A percentile compares a stretch with the other conserved stretches of the same genome.
Evolutionary conservation across 257 asterid species (phyloP).

Genomic region (Fraxinus americana): DNA sequence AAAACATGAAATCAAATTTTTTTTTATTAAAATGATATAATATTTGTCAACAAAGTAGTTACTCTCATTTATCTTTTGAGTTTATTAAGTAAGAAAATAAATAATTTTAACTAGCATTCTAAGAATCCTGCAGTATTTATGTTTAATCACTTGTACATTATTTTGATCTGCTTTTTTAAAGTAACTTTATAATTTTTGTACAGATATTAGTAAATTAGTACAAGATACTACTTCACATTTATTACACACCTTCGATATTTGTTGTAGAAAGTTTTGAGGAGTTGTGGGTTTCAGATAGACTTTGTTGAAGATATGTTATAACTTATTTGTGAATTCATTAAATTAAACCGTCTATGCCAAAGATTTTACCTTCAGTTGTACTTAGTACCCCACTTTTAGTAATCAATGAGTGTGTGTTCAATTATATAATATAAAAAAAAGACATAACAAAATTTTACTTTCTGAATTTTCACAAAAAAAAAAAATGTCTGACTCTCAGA

Average conservation of each 20-base stretch:
- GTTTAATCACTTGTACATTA: too few relatives aligned
- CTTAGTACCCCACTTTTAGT: not conserved
- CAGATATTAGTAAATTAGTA: too few relatives aligned
- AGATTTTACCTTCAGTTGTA: not conserved
- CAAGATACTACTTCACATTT: too few relatives aligned
- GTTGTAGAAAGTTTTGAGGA: conserved; percentile 2
- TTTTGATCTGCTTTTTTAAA: too few relatives aligned
- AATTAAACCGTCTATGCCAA: not conserved
- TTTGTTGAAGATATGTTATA: not conserved
- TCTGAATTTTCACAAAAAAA: not conserved
- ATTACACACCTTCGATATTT: not conserved
- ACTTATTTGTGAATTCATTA: not conserved
- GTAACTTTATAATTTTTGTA: too few relatives aligned
- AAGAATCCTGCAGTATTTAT: too few relatives aligned
- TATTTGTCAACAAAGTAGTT: too few relatives aligned
- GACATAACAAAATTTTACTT: not conserved
- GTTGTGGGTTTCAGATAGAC: not conserved
- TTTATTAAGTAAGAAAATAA: too few relatives aligned
- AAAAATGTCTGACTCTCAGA: not conserved
- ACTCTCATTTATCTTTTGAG: too few relatives aligned
- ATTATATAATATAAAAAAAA: not conserved
- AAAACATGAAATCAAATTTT: too few relatives aligned
- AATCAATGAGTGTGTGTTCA: not conserved
- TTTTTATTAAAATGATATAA: too few relatives aligned
- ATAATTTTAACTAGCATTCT: too few relatives aligned